Conservation (phyloP, 345 rosid species). For the Ricinus communis region DNA sequence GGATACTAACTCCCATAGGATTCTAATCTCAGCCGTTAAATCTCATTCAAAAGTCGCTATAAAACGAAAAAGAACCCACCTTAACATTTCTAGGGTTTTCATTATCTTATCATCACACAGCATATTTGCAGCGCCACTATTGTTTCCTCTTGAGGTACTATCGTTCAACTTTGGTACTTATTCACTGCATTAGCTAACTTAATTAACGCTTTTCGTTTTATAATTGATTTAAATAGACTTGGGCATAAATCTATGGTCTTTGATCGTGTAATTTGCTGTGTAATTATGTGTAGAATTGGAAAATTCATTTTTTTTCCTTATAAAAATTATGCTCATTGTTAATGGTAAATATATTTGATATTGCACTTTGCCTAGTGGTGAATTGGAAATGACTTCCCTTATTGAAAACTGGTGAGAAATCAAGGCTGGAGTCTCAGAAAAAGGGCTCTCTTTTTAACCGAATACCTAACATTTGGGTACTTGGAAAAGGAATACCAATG, state of each 20-base stretch:
- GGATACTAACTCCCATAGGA: background rate
- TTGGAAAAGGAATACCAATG: slow-evolving; percentile 46
- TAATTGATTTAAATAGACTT: background rate
- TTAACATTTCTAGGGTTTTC: background rate
- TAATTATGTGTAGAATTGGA: too few relatives aligned
- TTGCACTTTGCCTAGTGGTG: slow-evolving; percentile 9
- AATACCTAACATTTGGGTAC: slow-evolving; percentile 19
- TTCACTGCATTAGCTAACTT: background rate
- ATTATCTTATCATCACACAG: background rate
- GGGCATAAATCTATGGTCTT: background rate
- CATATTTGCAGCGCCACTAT: too few relatives aligned
- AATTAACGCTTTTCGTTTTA: background rate
- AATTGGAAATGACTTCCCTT: slow-evolving; percentile 17
- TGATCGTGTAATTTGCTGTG: too few relatives aligned
- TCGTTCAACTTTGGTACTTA: background rate
- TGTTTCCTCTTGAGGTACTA: slow-evolving; percentile 15
- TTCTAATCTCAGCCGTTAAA: slow-evolving; percentile 24
- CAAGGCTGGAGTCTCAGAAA: slow-evolving; percentile 65
- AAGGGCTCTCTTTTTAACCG: slow-evolving; percentile 37
- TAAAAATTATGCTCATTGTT: background rate
- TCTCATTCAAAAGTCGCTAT: background rate
- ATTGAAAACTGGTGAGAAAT: slow-evolving; percentile 22
- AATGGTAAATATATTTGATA: slow-evolving; percentile 15
- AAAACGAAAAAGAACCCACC: background rate
- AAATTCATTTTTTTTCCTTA: background rate